phyloP scores from a whole-genome alignment of 257 asterid genomes.

The Ilex aquifolium region DNA sequence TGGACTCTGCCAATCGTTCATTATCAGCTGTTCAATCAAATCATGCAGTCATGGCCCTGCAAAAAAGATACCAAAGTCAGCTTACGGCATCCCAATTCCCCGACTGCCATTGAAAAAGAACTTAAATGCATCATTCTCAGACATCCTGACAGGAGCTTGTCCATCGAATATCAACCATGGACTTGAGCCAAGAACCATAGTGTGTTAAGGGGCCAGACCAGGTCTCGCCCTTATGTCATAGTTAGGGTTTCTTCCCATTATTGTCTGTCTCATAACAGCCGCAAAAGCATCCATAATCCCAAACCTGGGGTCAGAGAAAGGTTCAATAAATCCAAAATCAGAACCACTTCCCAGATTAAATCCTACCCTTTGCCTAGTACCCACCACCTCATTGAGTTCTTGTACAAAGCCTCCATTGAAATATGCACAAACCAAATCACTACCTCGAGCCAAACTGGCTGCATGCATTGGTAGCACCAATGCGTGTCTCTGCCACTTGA shows the following conservation, averaged over 20 bases:
- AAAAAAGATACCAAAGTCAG: slow-evolving; percentile 27
- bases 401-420: slow-evolving; percentile 81
- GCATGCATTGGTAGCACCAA: slow-evolving; percentile 87
- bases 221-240: slow-evolving; percentile 59
- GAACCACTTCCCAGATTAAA: slow-evolving; percentile 30
- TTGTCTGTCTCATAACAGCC: slow-evolving; percentile 67
- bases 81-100: slow-evolving; percentile 27
- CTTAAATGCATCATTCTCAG: slow-evolving; percentile 23
- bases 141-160: slow-evolving; percentile 25
- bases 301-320: slow-evolving; percentile 33
- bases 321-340: slow-evolving; percentile 26
- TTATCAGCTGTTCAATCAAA: slow-evolving; percentile 30
- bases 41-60: slow-evolving; percentile 41
- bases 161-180: slow-evolving; percentile 49
- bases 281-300: slow-evolving; percentile 69
- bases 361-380: slow-evolving; percentile 16
- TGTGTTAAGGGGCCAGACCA: slow-evolving; percentile 36
- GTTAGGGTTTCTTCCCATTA: slow-evolving; percentile 66
- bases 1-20: slow-evolving; percentile 37
- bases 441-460: slow-evolving; percentile 44
- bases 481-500: slow-evolving; percentile 64
- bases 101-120: slow-evolving; percentile 27
- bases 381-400: slow-evolving; percentile 54
- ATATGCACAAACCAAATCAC: slow-evolving; percentile 48
- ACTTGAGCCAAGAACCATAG: slow-evolving; percentile 36